Evolutionary conservation across 352 stramenopile species (phyloP), one percentile per base, ranked within the genome.

Genomic region (Phytophthora litchii): DNA sequence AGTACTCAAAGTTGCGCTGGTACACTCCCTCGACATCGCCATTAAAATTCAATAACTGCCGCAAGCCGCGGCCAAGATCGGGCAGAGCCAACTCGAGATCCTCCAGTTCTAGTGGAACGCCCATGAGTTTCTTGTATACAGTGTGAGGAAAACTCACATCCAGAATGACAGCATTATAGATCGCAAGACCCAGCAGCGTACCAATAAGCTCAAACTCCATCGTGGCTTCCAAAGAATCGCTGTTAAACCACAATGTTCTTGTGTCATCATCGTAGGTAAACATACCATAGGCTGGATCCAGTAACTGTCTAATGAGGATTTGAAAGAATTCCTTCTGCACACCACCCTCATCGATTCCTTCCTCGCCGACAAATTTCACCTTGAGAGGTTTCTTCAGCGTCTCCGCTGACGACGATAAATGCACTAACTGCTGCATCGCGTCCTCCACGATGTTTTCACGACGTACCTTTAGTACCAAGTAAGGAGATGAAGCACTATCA

Each of bases 131-230:
- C 56, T 94, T 94, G 72, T 93, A 94, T 38, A 94, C 79, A 19
- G 83, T 74, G 27, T 87, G 80, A 0, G 86, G 86, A 46, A 95
- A 94, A 27, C 83, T 82, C 7, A 95, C 63, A 25, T 95, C 86
- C 19, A 95, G 52, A 34, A 95, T 93, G 19, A 95, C 84, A 8
- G 76, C 73, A 20, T 95, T 95, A 63, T 95, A 95, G 37, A 95
- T 92, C 11, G 86, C 86, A 7, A 95, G 54, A 19, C 79, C 86
- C 4, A 94, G 61, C 10, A 95, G 50, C 32, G 89, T 91, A 21
- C 86, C 86, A 65, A 95, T 91, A 11, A 95, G 68, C 63, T 95
- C 83, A 54, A 88, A 95, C 73, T 94, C 83, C 76, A 92, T 92
- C 3, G 78, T 88, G 2, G 76, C 64, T 54, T 94, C 85, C n/a